Evolutionary conservation across 441 rosid species (phyloP), one percentile per base, ranked within the genome.

Genomic region (Mallotus repandus): DNA sequence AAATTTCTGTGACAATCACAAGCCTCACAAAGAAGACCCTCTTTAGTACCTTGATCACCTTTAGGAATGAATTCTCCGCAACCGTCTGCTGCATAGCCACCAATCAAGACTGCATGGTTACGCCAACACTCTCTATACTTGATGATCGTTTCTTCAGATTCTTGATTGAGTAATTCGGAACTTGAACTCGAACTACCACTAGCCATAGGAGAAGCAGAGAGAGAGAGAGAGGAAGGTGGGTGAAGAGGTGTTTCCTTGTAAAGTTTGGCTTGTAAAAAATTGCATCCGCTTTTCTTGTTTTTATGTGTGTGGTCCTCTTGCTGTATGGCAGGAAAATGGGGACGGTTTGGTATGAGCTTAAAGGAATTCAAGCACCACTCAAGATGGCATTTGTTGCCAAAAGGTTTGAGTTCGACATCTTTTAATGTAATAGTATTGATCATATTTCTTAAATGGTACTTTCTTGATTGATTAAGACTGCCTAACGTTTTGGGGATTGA

Each of bases 41-140:
- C 74, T 71, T 61, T 18, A n/a, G 59, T 60, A 8, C 74, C 74
- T 61, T 49, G 29, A 50, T 50, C 56, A 6, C 74, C 59, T 61
- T 71, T 71, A n/a, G 67, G 68, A 29, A 41, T 71, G 25, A 71
- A 71, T 46, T 71, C 74, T 6, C 68, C 64, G 13, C 74, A 71
- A 8, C 74, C 67, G 21, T 71, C 74, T 4, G 74, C 59, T 32
- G 74, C 74, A 13, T 60, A 62, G 35, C 74, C 74, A 8, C 74
- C 68, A 5, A 61, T 50, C 16, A 35, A 43, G 4, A 62, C 52
- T 16, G 68, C 74, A 22, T 71, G 74, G 18, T 71, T 71, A 19
- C 29, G 57, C 60, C 74, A 61, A 19, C 68, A 61, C 52, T 71
- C 74, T 61, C 19, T 71, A 19, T 71, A 71, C 15, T 32, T 7